Conservation (phyloP, 2,329 filamentous ascomycete genomes). For the Colletotrichum truncatum region DNA sequence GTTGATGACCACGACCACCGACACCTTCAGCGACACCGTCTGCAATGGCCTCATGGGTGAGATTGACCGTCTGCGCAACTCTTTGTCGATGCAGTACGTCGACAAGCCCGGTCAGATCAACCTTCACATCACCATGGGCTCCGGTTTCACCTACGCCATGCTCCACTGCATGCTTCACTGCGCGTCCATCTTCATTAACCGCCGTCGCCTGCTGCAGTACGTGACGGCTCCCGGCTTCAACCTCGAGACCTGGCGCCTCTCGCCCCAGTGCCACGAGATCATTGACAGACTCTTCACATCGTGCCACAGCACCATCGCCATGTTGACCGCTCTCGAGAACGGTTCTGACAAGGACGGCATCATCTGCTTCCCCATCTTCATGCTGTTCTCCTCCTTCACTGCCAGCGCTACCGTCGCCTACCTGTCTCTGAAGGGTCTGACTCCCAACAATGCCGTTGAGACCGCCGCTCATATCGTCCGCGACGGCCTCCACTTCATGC, state of each 20-base stretch:
- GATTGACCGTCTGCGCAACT: conserved; percentile 63
- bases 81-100: conserved; percentile 66
- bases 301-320: conserved; percentile 66
- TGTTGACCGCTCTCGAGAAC: conserved; percentile 63
- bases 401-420: conserved; percentile 70
- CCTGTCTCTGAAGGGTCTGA: conserved; percentile 68
- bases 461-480: conserved; percentile 65
- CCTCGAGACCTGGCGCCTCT: conserved; percentile 62
- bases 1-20: conserved; percentile 62
- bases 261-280: conserved; percentile 59
- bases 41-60: conserved; percentile 61
- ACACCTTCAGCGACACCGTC: conserved; percentile 63
- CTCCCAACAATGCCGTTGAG: conserved; percentile 64
- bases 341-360: conserved; percentile 66
- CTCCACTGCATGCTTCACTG: conserved; percentile 70
- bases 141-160: conserved; percentile 70
- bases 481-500: conserved; percentile 67
- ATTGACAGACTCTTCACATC: conserved; percentile 67
- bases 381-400: conserved; percentile 71
- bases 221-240: conserved; percentile 63
- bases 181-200: conserved; percentile 68
- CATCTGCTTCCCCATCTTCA: conserved; percentile 71
- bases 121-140: conserved; percentile 71
- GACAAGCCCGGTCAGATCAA: conserved; percentile 70
- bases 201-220: conserved; percentile 66